Base-by-base conservation (phyloP, 2,329 filamentous ascomycete genomes). In the Fusarium subglutinans region DNA sequence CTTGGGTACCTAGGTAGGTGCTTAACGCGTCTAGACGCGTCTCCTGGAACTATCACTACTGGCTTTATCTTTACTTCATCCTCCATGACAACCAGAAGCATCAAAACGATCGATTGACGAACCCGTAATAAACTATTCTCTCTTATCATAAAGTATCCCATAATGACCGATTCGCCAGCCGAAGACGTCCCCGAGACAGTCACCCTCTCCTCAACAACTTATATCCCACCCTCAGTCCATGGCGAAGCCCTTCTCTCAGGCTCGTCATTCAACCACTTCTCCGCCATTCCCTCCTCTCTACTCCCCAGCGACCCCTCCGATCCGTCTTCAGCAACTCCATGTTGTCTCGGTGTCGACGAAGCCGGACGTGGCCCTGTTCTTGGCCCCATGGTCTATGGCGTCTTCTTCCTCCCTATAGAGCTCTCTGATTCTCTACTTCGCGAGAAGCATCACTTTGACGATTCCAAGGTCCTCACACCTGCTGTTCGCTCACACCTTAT, bases 281-380 rank as follows among this genome's bases (percentile, higher is more conserved):
- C 93, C 2, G 85, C 89, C 22, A 86, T 94, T 3, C 94, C 93
- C 3, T 80, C 88, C 0, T 81, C 84, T n/a, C 89, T 94, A 59
- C 87, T 87, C 28, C 82, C 86, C 4, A 77, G 84, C 69, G 74
- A 84, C 56, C 72, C 79, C 13, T 76, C 78, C 6, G 80, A 82
- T 48, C 77, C 83, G 8, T 71, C 80, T 24, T 77, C 83, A 20
- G 80, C 81, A 13, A 72, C 80, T 18, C 78, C 80, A 50, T 96
- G 94, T 82, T 92, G 93, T 26, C 88, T 98, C 28, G 96, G 96
- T 71, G 92, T 98, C 57, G 96, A 98, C 82, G 96, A 98, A 86
- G 96, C 96, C 76, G 96, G 96, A 51, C 91, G 96, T 79, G 96
- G 96, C 4, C 96, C 96, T 30, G 96, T 98, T n/a, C 89, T 98